Conservation (phyloP, 805 yeast species). For the Myxozyma geophila region DNA sequence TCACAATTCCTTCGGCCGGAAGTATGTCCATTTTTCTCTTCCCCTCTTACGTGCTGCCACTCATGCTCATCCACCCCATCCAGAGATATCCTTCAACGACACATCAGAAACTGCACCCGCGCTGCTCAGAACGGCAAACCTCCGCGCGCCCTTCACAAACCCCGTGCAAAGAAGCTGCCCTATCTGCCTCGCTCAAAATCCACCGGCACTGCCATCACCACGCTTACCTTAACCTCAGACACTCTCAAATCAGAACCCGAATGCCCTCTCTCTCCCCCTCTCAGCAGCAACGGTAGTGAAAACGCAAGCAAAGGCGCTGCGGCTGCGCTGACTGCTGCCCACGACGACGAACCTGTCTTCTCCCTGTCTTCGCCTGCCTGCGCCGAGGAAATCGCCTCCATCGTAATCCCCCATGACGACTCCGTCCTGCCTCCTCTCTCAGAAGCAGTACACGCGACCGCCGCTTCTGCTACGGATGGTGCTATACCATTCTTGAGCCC, state of each 20-base stretch:
- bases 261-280: slow-evolving; percentile 13
- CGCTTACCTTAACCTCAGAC: too few species aligned
- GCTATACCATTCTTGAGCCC: slow-evolving; percentile 7
- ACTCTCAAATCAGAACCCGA: background rate
- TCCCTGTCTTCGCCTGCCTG: slow-evolving; percentile 9
- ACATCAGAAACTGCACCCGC: slow-evolving; percentile 8
- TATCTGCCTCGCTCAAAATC: slow-evolving; percentile 3
- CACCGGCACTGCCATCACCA: background rate
- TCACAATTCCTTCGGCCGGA: slow-evolving; percentile 30
- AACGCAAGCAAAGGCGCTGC: slow-evolving; percentile 8
- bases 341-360: background rate
- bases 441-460: background rate
- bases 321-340: background rate
- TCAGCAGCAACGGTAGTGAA: slow-evolving; percentile 15
- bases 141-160: slow-evolving; percentile 2
- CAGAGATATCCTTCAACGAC: slow-evolving; percentile 14
- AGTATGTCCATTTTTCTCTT: slow-evolving; percentile 10
- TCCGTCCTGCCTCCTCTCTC: too few species aligned
- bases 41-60: background rate
- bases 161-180: slow-evolving; percentile 6
- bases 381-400: slow-evolving; percentile 6
- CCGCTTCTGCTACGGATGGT: background rate
- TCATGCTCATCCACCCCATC: background rate
- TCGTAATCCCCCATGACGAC: slow-evolving; percentile 8
- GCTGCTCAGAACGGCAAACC: background rate